Base-by-base conservation (phyloP, 441 rosid species). In the Viola pubescens region DNA sequence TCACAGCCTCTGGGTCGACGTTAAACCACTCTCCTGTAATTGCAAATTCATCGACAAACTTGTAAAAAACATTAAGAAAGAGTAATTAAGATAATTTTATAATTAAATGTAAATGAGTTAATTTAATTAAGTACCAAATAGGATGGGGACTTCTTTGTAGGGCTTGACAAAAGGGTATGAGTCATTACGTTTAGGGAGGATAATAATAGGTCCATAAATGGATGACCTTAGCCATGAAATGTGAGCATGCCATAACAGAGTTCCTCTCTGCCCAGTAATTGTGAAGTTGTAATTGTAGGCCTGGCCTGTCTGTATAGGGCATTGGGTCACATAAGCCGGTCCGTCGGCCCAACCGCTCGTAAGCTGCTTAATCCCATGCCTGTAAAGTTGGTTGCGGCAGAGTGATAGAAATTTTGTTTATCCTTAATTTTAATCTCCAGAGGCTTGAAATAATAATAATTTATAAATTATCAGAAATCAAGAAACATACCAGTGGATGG, bases 1-100 rank as follows among this genome's bases (percentile, higher is more conserved):
- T 5, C 1, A 90, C 60, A 38, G 88, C 84, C 70, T 81, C 88
- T 4, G 91, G 78, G 63, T 87, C 95, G 45, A 74, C 78, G 61
- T 81, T 84, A 61, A 78, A 87, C 97, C 95, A 90, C 62, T 90
- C 94, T 12, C 91, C 94, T 87, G 79, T 10, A 59, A 59, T 58
- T 42, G 4, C 62, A 37, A 59, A 44, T 42, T 1, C 40, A 63
- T 40, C 4, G 13, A 3, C 45, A 6, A 9, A 42, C 9, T 6
- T 48, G 2, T 0, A 7, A 48, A 12, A 4, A 9, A 48, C 6
- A 48, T 48, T 4, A 6, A 11, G 0, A 5, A n/a, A 12, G 19
- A n/a, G 12, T 11, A 48, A 42, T 42, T 5, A n/a, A 37, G 37
- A 8, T 1, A 37, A 12, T 6, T 48, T 14, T 16, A 16, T 16